These are phyloP conservation scores for Eucommia ulmoides DNA, from an alignment of 257 asterid species.

Conservation along the genomic window DNA sequence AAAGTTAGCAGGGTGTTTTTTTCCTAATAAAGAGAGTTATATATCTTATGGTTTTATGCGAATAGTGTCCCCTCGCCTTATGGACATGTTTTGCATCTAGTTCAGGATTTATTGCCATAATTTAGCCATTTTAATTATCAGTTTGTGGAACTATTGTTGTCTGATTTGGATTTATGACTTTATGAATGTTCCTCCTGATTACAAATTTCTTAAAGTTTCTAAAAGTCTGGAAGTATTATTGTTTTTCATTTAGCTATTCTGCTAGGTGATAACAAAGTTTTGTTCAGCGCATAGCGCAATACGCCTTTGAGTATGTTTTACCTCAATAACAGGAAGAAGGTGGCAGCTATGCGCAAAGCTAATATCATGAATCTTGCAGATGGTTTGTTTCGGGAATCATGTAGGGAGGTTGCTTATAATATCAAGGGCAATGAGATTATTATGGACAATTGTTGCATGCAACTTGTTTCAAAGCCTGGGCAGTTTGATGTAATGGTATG, in stretches of 20 bases:
- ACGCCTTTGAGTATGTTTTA: slow-evolving; percentile 95
- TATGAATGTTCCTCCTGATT: too few species aligned
- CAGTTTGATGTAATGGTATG: slow-evolving; percentile 19
- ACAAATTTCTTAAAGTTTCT: too few species aligned
- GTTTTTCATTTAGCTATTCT: slow-evolving; percentile 27
- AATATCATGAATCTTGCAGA: slow-evolving; percentile 98
- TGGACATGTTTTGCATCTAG: too few species aligned
- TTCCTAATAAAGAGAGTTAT: too few species aligned
- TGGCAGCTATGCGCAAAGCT: slow-evolving; percentile 97
- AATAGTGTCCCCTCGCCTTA: too few species aligned
- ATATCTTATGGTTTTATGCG: too few species aligned
- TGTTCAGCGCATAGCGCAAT: slow-evolving; percentile 89
- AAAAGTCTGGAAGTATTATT: not conserved
- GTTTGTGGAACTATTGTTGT: too few species aligned
- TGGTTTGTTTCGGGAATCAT: slow-evolving; percentile 90
- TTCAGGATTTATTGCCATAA: too few species aligned
- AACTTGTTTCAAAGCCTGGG: slow-evolving; percentile 44
- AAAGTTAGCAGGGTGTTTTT: too few species aligned
- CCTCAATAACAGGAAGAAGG: slow-evolving; percentile 88
- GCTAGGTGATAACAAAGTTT: slow-evolving; percentile 89
- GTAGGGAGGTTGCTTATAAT: slow-evolving; percentile 90
- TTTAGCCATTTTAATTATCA: too few species aligned
- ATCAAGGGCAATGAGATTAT: slow-evolving; percentile 83
- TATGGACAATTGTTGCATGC: slow-evolving; percentile 98
- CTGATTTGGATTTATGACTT: too few species aligned